Base-by-base conservation (phyloP, 192 early-diverging fungal species). In the Coemansia sp. region DNA sequence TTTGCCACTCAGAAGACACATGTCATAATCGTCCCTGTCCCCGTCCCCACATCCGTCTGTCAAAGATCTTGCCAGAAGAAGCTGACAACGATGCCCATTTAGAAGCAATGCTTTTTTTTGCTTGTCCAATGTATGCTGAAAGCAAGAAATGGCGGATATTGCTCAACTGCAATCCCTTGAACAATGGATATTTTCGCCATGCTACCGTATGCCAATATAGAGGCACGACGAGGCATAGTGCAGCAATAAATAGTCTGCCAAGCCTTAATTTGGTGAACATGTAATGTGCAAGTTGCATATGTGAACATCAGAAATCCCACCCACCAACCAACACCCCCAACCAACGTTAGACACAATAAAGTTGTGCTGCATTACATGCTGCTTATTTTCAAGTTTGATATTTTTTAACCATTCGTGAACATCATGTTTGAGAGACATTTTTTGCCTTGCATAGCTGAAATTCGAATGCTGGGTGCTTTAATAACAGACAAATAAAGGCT, bases 1-100 rank as follows among this genome's bases (percentile, higher is more conserved):
- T 26, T 25, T 53, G 51, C 51, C 51, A 29, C 51, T 53, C 51
- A 25, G 51, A 53, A 53, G 51, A 23, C 51, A 53, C 51, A 25
- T 53, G 51, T 16, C 15, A 53, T 1, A 6, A 6, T 37, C 4
- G 35, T 12, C 35, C 7, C 35, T 12, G 35, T 12, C 7, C n/a
- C n/a, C n/a, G n/a, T n/a, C n/a, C n/a, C n/a, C n/a, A n/a, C n/a
- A n/a, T n/a, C n/a, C n/a, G n/a, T n/a, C n/a, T n/a, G n/a, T n/a
- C n/a, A n/a, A n/a, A n/a, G n/a, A n/a, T n/a, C 35, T 37, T 37
- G 1, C 35, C 35, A 37, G 7, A n/a, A n/a, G n/a, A n/a, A n/a
- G n/a, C n/a, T n/a, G n/a, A n/a, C n/a, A n/a, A n/a, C n/a, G n/a
- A n/a, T n/a, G n/a, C n/a, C n/a, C n/a, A n/a, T n/a, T n/a, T n/a